These are phyloP conservation scores for Diaporthe citriasiana DNA, from an alignment of 2,329 filamentous ascomycete genomes.

Conservation along the genomic window DNA sequence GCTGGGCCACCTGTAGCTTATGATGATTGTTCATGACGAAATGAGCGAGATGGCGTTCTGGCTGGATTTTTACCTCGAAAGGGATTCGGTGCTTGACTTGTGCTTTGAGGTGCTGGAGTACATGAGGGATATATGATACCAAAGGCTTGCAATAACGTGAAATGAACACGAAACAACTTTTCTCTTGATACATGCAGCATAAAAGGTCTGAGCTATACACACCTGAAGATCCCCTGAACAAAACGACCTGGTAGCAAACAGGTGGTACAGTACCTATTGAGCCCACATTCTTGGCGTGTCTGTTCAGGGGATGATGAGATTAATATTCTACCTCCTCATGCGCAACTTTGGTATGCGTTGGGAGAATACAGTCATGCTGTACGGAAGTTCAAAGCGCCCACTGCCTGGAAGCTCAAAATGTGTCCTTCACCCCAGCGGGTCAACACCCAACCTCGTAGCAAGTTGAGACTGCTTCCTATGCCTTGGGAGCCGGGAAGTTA, in stretches of 20 bases:
- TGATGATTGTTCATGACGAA: conserved; percentile 13
- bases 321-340: background rate
- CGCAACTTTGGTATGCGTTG: background rate
- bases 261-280: background rate
- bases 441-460: background rate
- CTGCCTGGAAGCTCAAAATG: too few species aligned
- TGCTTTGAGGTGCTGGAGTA: background rate
- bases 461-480: background rate
- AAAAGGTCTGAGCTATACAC: background rate
- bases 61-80: background rate
- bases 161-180: background rate
- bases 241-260: background rate
- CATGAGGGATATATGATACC: conserved; percentile 25
- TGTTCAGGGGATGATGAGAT: background rate
- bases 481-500: too few species aligned
- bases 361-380: too few species aligned
- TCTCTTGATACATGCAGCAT: background rate
- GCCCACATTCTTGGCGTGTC: background rate
- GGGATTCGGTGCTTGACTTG: background rate
- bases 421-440: background rate
- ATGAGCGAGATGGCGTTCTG: conserved; percentile 35
- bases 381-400: too few species aligned
- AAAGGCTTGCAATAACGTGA: conserved; percentile 7
- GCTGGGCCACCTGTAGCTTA: background rate
- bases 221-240: background rate